A percentile compares a stretch with the other conserved stretches of the same genome.
Evolutionary conservation across 192 early-diverging fungal species (phyloP).

Genomic region (Rhizophagus sp.): DNA sequence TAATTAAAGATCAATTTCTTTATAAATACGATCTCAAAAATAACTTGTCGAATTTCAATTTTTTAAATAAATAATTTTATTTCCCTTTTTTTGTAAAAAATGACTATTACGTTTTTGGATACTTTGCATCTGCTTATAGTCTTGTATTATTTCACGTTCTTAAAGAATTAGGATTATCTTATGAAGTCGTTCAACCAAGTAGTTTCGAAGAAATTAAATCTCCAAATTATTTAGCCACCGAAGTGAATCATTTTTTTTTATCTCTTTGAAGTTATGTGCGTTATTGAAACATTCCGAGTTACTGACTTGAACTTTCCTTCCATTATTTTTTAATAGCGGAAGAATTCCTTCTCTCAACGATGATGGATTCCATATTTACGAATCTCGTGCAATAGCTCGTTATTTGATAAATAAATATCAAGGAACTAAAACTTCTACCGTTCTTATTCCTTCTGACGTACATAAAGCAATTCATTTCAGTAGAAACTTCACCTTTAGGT

Average conservation of each 20-base stretch:
- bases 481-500: constrained; percentile 8
- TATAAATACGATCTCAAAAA: too few species aligned
- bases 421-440: constrained; percentile 3
- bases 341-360: constrained; percentile 43
- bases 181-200: constrained; percentile 31
- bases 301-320: constrained; percentile 37
- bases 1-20: too few species aligned
- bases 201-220: constrained; percentile 31
- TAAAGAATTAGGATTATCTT: constrained; percentile 39
- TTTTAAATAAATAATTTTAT: too few species aligned
- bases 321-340: constrained; percentile 28
- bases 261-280: constrained; percentile 34
- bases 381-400: constrained; percentile 44
- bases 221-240: constrained; percentile 30
- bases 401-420: constrained; percentile 32
- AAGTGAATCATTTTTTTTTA: not conserved
- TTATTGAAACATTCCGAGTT: constrained; percentile 14
- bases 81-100: too few species aligned
- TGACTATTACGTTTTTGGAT: constrained; percentile 34
- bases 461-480: constrained; percentile 36
- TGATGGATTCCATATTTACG: constrained; percentile 34
- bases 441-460: constrained; percentile 35
- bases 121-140: constrained; percentile 31
- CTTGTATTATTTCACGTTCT: constrained; percentile 31
- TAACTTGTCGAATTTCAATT: not conserved